Evolutionary conservation across 345 rosid species (phyloP), one percentile per base, ranked within the genome.

Genomic region (Rhizophora mangle): DNA sequence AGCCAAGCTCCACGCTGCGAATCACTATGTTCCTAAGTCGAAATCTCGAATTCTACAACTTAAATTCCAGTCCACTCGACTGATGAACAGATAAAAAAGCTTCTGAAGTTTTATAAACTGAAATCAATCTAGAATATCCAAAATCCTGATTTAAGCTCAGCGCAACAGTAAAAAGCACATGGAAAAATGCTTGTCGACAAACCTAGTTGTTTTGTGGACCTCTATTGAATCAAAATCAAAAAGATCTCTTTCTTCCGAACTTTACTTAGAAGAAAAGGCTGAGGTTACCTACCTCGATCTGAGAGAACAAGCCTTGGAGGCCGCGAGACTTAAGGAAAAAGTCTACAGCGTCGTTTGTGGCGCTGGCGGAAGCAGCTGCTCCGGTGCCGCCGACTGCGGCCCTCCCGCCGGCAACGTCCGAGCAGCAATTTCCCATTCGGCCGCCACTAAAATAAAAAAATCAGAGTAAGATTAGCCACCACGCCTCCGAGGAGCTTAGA

Each of bases 341-440:
- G 68, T 89, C 89, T n/a, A 85, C 85, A 63, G 95, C 97, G 77
- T 91, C 95, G 82, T 88, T 91, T 29, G 66, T 43, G n/a, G 65
- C 20, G 51, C 51, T 62, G 83, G 65, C 69, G 63, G 87, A 74
- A 39, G 81, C 69, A 26, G 82, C 71, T 24, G 79, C 68, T 20
- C 87, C 69, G 5, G 89, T 87, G 57, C 91, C 92, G 19, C 84
- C 86, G 24, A 85, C 86, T 9, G 87, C 76, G 75, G 79, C 76
- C 77, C 86, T 85, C 18, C 88, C 96, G 73, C 83, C 88, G 63
- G 73, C 87, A 59, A 80, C 74, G 66, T 80, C 93, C 30, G 98
- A 94, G 86, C 78, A 89, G 80, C 98, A 94, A 68, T 90, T 91
- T 63, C 98, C 98, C 98, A 89, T 89, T 24, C 31, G 16, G 27